A percentile compares a stretch with the other conserved stretches of the same genome.
These are phyloP conservation scores for Eustoma russellianum DNA, from an alignment of 257 asterid species.

Conservation along the genomic window DNA sequence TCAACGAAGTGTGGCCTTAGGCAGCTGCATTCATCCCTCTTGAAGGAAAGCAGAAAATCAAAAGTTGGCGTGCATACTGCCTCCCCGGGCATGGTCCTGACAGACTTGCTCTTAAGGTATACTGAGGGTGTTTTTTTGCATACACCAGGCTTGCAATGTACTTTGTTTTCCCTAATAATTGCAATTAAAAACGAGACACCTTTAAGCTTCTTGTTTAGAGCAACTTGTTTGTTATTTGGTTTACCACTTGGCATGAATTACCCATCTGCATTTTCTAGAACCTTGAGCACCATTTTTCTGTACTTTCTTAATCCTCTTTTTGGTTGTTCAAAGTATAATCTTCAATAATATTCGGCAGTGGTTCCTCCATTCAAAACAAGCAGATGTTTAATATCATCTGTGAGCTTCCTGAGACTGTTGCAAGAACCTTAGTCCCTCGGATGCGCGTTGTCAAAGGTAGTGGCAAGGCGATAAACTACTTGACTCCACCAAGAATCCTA, in stretches of 20 bases:
- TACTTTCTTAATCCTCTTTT: no score
- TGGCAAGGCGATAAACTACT: constrained; percentile 82
- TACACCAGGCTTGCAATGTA: no score
- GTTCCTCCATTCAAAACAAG: constrained; percentile 78
- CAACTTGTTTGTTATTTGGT: neutral
- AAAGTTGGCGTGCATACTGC: constrained; percentile 97
- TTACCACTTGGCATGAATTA: neutral
- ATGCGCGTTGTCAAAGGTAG: constrained; percentile 98
- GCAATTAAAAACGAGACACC: neutral
- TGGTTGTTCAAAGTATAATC: no score
- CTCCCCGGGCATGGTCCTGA: constrained; percentile 99
- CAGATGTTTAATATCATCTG: constrained; percentile 96
- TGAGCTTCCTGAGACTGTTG: constrained; percentile 98
- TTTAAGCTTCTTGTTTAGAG: neutral
- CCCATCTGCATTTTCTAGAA: neutral
- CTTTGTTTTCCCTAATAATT: neutral
- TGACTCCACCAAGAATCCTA: constrained; percentile 96
- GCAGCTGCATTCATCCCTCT: constrained; percentile 92
- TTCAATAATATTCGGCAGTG: constrained; percentile 38
- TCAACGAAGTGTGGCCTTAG: constrained; percentile 96
- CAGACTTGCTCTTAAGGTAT: constrained; percentile 87
- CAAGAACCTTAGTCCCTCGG: constrained; percentile 87
- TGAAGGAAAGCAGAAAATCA: constrained; percentile 64
- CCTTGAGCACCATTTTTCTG: no score
- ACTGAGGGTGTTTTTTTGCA: neutral